phyloP scores from a whole-genome alignment of 176 grass and related monocot genomes.

The Pharus latifolius region DNA sequence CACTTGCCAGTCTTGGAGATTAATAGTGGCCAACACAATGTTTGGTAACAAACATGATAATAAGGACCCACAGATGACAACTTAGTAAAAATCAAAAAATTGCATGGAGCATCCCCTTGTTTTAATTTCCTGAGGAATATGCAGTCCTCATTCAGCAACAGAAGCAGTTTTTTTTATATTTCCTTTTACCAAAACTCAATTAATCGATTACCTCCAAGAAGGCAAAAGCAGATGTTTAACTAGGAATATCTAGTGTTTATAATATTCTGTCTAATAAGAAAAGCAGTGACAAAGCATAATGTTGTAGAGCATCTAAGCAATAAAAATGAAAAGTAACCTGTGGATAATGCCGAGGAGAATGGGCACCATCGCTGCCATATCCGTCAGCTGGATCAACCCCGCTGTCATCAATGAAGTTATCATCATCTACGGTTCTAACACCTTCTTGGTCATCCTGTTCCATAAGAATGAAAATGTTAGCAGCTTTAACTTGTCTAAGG shows the following conservation, averaged over 20 bases:
- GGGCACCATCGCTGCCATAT: constrained; percentile 70
- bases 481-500: not conserved
- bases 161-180: not conserved
- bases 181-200: not conserved
- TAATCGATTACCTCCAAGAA: not conserved
- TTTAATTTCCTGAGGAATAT: not conserved
- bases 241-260: not conserved
- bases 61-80: not conserved
- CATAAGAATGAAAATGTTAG: not conserved
- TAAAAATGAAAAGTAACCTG: constrained; percentile 43
- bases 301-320: not conserved
- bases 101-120: not conserved
- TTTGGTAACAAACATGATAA: not conserved
- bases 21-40: not conserved
- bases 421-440: constrained; percentile 74
- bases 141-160: not conserved
- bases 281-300: not conserved
- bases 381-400: constrained; percentile 83
- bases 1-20: too few relatives aligned
- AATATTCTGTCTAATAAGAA: not conserved
- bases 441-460: constrained; percentile 97
- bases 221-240: not conserved
- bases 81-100: not conserved
- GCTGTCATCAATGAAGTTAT: constrained; percentile 93
- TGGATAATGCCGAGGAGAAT: constrained; percentile 51